Conservation (phyloP, 163 green algal genomes). For the Coccomyxa subellipsoidea region DNA sequence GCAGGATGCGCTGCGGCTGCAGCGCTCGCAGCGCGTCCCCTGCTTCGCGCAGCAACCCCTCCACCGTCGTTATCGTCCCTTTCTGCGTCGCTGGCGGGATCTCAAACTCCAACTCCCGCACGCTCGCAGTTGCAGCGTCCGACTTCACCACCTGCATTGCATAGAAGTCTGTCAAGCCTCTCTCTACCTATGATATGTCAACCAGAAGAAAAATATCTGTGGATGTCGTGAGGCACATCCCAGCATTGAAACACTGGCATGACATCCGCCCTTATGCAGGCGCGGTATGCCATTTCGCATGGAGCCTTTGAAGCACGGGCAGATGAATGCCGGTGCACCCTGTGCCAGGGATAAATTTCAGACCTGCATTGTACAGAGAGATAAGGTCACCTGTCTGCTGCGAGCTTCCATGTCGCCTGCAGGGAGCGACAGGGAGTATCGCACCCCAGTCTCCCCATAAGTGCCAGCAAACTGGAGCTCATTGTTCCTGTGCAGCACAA, state of each 20-base stretch:
- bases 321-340: too few species aligned
- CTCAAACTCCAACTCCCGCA: conserved; percentile 76
- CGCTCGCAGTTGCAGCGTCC: conserved; percentile 48
- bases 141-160: conserved; percentile 60
- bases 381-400: conserved; percentile 21
- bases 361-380: neutral
- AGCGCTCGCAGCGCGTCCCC: conserved; percentile 27
- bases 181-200: too few species aligned
- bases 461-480: conserved; percentile 59
- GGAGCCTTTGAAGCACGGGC: too few species aligned
- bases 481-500: conserved; percentile 64
- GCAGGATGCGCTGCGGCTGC: conserved; percentile 24
- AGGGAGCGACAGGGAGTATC: conserved; percentile 38
- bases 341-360: too few species aligned
- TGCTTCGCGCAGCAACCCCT: conserved; percentile 50
- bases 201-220: too few species aligned
- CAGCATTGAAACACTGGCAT: too few species aligned
- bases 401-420: conserved; percentile 17
- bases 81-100: conserved; percentile 52
- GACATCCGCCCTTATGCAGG: too few species aligned
- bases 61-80: conserved; percentile 59
- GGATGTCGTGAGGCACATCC: too few species aligned
- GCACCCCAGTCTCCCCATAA: conserved; percentile 41
- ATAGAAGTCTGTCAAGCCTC: too few species aligned
- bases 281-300: too few species aligned